Evolutionary conservation across 2,329 filamentous ascomycete genomes (phyloP), one percentile per base, ranked within the genome.

Genomic region (Pseudocercospora macadamiae): DNA sequence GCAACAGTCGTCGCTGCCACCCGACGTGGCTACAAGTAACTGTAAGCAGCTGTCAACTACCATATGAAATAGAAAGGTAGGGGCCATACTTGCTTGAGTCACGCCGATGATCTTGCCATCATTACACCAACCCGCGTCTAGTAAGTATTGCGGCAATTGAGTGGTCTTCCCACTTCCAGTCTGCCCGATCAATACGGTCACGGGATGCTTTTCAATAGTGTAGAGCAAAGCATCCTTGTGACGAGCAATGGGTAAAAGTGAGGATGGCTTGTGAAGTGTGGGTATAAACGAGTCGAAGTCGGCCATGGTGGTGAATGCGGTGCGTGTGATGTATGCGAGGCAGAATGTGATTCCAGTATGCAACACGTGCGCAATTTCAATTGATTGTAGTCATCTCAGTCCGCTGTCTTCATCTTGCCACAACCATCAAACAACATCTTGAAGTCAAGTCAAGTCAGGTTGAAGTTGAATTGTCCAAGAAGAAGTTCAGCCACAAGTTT

Each of bases 121-220:
- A 25, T 83, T 81, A 71, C 91, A 93, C 93, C 93, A 97, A 75
- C 93, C 93, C 69, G 89, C 90, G 67, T 90, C 82, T 58, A 96
- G 88, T 10, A 97, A 83, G 68, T 89, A 97, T 68, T 97, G 93
- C 1, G 95, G 95, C 42, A 97, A 88, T 72, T 97, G 95, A 0
- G 95, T 97, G 1, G 93, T 96, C 76, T 97, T 97, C 39, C 93
- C 93, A 21, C 90, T 96, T 3, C 95, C 95, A 1, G 95, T 97
- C 72, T 97, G 92, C 7, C 93, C 95, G 55, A 97, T 87, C 10
- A 97, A 86, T 51, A 97, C 91, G 0, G 90, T 93, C 57, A 97
- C 88, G 0, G 90, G 88, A 64, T 86, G 86, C 6, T 86, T 92
- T 73, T 97, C 93, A 59, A 97, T 84, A 12, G 93, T 82, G 75